Evolutionary conservation across 2,329 filamentous ascomycete genomes (phyloP).

Genomic region (Coniochaeta sp.): DNA sequence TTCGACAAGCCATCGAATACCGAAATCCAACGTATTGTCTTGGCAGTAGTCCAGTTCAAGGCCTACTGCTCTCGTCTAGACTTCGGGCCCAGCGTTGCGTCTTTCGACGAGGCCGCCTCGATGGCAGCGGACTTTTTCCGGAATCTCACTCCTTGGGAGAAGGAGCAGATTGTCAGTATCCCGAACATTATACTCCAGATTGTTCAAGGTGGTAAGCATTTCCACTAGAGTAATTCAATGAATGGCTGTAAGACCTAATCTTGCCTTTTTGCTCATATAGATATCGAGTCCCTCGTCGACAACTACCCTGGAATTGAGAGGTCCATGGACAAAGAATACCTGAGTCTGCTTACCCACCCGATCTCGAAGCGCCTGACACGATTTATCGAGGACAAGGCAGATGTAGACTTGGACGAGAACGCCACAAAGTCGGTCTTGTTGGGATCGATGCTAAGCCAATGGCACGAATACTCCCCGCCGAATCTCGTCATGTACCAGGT

Average conservation of each 20-base stretch:
- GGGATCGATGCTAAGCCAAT: neutral
- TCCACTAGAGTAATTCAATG: too few species aligned
- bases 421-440: neutral
- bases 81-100: neutral
- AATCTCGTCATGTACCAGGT: neutral
- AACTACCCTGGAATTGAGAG: neutral
- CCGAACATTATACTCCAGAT: neutral
- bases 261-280: neutral
- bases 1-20: neutral
- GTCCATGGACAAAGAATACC: neutral
- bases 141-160: neutral
- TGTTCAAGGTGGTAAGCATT: neutral
- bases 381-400: neutral
- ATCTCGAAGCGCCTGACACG: neutral
- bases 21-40: neutral
- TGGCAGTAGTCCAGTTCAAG: neutral
- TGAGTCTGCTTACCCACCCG: neutral
- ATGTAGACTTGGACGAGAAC: neutral
- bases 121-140: neutral
- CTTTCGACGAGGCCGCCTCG: neutral
- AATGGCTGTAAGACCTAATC: neutral
- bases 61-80: neutral
- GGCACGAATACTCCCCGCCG: neutral
- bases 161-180: neutral
- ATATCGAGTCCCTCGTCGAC: neutral